Percentiles rank a stretch among this genome's conserved stretches.
Evolutionary conservation across 768 basidiomycete species (phyloP).

Genomic region (Neoboletus subvelutipes): DNA sequence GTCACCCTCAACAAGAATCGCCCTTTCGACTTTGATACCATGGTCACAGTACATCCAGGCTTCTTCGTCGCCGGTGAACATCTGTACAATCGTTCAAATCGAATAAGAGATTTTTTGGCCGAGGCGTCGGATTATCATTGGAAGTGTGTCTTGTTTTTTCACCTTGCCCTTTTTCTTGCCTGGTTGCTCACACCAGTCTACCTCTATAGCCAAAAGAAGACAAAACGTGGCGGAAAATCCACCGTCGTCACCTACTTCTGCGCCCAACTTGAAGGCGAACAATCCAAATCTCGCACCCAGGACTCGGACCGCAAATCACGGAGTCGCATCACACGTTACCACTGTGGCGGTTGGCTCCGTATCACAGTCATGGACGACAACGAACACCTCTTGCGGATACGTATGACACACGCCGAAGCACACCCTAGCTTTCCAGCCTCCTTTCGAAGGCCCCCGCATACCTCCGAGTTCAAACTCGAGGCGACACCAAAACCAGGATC

Average conservation of each 20-base stretch:
- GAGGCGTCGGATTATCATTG: conserved; percentile 37
- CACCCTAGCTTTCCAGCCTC: conserved; percentile 34
- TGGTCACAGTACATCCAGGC: conserved; percentile 34
- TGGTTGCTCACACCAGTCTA: not conserved
- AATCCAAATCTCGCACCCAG: conserved; percentile 35
- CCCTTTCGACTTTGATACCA: conserved; percentile 36
- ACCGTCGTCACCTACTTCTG: conserved; percentile 38
- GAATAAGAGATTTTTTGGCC: conserved; percentile 34
- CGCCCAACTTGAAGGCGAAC: conserved; percentile 35
- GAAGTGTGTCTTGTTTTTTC: conserved; percentile 26
- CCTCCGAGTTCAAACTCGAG: conserved; percentile 35
- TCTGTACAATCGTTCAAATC: conserved; percentile 36
- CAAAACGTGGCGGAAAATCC: conserved; percentile 35
- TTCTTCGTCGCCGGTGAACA: conserved; percentile 35
- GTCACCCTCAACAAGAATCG: conserved; percentile 33
- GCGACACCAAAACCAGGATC: conserved; percentile 27
- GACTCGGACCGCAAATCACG: conserved; percentile 36
- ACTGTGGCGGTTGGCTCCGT: conserved; percentile 36
- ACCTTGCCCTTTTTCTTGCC: not conserved
- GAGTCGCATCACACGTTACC: conserved; percentile 34
- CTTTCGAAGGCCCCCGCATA: conserved; percentile 33
- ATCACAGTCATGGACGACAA: conserved; percentile 39
- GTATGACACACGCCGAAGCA: conserved; percentile 36
- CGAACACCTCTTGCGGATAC: conserved; percentile 34
- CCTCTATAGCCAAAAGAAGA: conserved; percentile 32